Evolutionary conservation across 768 basidiomycete genomes (phyloP).

Genomic region (Boletus edulis): DNA sequence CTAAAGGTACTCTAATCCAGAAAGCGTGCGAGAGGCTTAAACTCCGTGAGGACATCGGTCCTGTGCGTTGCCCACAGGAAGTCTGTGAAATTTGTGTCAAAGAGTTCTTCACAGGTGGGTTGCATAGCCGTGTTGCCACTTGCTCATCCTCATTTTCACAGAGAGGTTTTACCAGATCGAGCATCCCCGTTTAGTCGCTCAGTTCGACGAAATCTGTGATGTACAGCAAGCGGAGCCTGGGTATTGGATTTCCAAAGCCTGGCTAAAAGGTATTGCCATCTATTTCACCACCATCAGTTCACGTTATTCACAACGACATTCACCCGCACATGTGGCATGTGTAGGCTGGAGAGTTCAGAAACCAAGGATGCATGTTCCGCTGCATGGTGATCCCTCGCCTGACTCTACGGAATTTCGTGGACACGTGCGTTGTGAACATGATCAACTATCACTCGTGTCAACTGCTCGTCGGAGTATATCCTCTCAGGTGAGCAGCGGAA

Average conservation of each 20-base stretch:
- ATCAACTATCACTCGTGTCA: conserved; percentile 50
- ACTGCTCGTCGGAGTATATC: conserved; percentile 64
- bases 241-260: conserved; percentile 76
- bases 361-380: conserved; percentile 72
- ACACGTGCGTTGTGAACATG: conserved; percentile 76
- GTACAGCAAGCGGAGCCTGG: conserved; percentile 41
- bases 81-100: conserved; percentile 63
- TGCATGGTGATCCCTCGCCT: conserved; percentile 63
- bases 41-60: conserved; percentile 46
- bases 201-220: conserved; percentile 55
- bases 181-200: conserved; percentile 59
- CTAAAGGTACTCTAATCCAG: conserved; percentile 6
- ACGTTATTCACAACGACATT: conserved; percentile 9
- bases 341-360: conserved; percentile 71
- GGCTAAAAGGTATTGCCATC: conserved; percentile 62
- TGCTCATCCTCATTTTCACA: conserved; percentile 25
- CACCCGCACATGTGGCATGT: conserved; percentile 4
- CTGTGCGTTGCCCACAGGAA: conserved; percentile 45
- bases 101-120: conserved; percentile 54
- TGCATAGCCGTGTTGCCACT: background rate
- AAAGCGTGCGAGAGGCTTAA: conserved; percentile 25
- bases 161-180: conserved; percentile 68
- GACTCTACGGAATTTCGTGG: conserved; percentile 51
- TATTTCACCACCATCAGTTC: conserved; percentile 9
- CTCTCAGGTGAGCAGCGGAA: conserved; percentile 41